Evolutionary conservation across 2,329 filamentous ascomycete genomes (phyloP).

Genomic region (Xylaria sp.): DNA sequence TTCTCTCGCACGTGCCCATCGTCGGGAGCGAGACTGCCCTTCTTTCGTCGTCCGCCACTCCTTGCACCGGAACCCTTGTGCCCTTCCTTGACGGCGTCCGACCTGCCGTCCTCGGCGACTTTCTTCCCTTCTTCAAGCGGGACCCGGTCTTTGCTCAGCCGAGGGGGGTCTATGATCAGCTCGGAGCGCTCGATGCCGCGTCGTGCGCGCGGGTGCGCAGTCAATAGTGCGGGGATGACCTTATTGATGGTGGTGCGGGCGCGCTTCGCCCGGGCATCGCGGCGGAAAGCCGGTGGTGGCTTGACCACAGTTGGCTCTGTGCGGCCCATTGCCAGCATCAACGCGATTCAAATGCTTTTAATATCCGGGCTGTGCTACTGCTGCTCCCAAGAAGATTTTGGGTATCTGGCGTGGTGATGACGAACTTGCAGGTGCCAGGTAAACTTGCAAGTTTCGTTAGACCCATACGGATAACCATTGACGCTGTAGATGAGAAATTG

Average conservation of each 20-base stretch:
- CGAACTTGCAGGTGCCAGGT: neutral
- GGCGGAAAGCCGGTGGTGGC: conserved; percentile 48
- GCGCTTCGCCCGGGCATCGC: conserved; percentile 59
- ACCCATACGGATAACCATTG: neutral
- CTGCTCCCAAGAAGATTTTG: neutral
- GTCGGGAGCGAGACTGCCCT: neutral
- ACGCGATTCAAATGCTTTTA: neutral
- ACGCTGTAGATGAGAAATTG: neutral
- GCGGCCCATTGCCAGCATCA: conserved; percentile 44
- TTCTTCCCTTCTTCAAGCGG: neutral
- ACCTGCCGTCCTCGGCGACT: neutral
- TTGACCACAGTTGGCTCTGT: conserved; percentile 48
- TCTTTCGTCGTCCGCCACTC: neutral
- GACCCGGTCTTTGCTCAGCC: neutral
- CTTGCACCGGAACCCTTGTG: neutral
- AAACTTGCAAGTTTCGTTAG: neutral
- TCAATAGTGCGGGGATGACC: conserved; percentile 66
- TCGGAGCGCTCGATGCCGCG: conserved; percentile 64
- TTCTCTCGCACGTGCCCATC: conserved; percentile 11
- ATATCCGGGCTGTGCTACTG: neutral
- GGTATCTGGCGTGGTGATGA: neutral
- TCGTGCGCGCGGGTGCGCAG: conserved; percentile 64
- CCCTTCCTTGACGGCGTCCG: neutral
- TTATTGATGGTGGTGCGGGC: conserved; percentile 69
- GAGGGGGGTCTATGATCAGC: conserved; percentile 54